phyloP scores from a whole-genome alignment of 345 rosid species.

The Lepidium didymum region DNA sequence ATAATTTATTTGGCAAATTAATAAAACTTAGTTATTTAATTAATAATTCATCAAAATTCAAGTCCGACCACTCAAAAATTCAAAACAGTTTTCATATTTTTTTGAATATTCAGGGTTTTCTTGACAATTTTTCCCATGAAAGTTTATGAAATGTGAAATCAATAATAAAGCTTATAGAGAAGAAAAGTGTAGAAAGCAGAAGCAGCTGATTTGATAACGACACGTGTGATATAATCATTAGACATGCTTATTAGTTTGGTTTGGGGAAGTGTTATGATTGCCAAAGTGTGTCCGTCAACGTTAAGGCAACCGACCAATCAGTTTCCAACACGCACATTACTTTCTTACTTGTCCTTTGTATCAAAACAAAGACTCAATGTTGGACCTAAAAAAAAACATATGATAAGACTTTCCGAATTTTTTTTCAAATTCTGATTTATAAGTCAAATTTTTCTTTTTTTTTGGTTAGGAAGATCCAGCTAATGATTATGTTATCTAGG shows the following conservation, averaged over 20 bases:
- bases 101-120: too few species aligned
- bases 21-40: too few species aligned
- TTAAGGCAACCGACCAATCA: constrained; percentile 15
- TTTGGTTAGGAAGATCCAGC: too few species aligned
- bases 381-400: not conserved
- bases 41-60: too few species aligned
- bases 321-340: not conserved
- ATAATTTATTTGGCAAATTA: too few species aligned
- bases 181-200: not conserved
- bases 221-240: constrained; percentile 17
- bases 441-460: too few species aligned
- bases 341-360: not conserved
- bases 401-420: not conserved
- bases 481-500: too few species aligned
- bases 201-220: not conserved
- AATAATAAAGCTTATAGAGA: not conserved
- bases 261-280: constrained; percentile 1
- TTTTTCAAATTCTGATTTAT: too few species aligned
- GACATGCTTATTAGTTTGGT: not conserved
- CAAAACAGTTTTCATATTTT: too few species aligned
- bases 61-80: too few species aligned
- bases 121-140: too few species aligned
- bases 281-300: constrained; percentile 18
- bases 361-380: constrained; percentile 3
- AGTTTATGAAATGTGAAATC: not conserved